These are phyloP conservation scores for Bassia scoparia DNA, from an alignment of 148 eudicot genomes.

Conservation along the genomic window DNA sequence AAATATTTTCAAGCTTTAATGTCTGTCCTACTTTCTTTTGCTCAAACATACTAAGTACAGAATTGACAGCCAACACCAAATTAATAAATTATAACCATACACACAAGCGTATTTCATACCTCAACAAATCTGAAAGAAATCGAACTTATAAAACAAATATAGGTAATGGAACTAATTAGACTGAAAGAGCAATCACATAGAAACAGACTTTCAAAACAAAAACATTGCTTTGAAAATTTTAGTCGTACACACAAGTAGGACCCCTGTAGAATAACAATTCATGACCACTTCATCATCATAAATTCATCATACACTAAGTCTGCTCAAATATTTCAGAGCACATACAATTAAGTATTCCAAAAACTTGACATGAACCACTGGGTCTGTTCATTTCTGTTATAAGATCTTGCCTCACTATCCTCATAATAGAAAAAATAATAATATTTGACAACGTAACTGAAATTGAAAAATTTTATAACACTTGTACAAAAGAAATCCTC, in stretches of 20 bases:
- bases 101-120: not conserved
- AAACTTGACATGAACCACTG: not conserved
- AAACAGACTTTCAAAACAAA: too few species aligned
- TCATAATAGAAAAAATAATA: too few species aligned
- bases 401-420: too few species aligned
- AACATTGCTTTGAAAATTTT: not conserved
- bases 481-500: too few species aligned
- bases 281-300: not conserved
- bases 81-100: not conserved
- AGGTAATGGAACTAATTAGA: too few species aligned
- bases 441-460: too few species aligned
- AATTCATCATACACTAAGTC: not conserved
- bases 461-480: too few species aligned
- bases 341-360: not conserved
- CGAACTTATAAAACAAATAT: too few species aligned
- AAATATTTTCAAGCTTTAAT: not conserved
- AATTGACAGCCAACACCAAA: not conserved
- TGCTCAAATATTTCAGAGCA: not conserved
- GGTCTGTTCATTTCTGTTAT: not conserved
- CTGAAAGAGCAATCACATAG: too few species aligned
- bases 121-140: not conserved
- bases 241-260: not conserved
- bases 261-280: not conserved
- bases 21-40: not conserved
- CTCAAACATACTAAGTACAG: slow-evolving; percentile 1